Percentiles rank a stretch among this genome's conserved stretches.
Conservation (phyloP, 768 basidiomycete species). For the Leccinum uliginosum region DNA sequence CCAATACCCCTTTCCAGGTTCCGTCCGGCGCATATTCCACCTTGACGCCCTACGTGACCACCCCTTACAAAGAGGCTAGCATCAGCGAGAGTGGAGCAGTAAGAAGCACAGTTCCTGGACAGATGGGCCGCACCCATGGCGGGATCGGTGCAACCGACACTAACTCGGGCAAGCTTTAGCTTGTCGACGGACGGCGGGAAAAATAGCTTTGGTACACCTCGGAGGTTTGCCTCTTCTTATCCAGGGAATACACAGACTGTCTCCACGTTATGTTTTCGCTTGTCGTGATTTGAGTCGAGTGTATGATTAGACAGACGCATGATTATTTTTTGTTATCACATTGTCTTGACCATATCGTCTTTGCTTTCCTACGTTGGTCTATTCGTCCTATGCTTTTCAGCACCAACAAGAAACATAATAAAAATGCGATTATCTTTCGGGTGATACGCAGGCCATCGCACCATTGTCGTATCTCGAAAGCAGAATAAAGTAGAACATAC, state of each 20-base stretch:
- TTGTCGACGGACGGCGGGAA: constrained; percentile 46
- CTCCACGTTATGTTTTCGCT: background rate
- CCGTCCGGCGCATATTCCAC: constrained; percentile 65
- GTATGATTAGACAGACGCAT: constrained; percentile 21
- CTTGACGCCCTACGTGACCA: constrained; percentile 44
- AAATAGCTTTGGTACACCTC: constrained; percentile 22
- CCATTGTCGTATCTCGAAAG: constrained; percentile 16
- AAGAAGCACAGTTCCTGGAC: constrained; percentile 41
- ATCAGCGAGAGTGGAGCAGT: constrained; percentile 47
- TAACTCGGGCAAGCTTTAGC: constrained; percentile 36
- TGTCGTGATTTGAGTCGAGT: constrained; percentile 13
- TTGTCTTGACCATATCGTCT: constrained; percentile 8
- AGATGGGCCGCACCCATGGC: constrained; percentile 40
- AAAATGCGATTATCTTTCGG: constrained; percentile 23
- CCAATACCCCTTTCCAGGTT: constrained; percentile 60
- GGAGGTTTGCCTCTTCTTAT: constrained; percentile 1
- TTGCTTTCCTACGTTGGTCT: background rate
- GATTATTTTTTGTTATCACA: background rate
- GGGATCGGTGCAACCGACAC: constrained; percentile 38
- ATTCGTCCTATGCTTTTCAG: background rate
- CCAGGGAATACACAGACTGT: background rate
- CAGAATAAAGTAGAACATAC: constrained; percentile 28
- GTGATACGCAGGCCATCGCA: constrained; percentile 6
- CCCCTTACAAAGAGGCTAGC: constrained; percentile 39
- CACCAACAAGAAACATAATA: constrained; percentile 12